Evolutionary conservation across 352 stramenopile species (phyloP).

Genomic region (Globisporangium cederbergense): DNA sequence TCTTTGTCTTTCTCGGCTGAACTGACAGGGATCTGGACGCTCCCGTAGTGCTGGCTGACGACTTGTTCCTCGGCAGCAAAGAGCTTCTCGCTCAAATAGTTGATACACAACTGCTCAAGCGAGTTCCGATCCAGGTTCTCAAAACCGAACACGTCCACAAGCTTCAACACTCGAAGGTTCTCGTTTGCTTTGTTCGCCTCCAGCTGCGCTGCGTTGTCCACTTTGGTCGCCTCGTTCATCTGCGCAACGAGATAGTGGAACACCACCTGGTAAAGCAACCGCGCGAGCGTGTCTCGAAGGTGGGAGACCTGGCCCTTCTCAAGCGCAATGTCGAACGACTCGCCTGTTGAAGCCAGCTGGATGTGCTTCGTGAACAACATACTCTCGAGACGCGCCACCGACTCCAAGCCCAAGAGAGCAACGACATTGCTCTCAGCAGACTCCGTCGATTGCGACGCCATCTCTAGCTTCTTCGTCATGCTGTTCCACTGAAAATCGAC

Average conservation of each 20-base stretch:
- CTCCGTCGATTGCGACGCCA: conserved; percentile 18
- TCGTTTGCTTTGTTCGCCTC: conserved; percentile 1
- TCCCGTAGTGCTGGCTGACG: conserved; percentile 8
- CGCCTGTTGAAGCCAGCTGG: conserved; percentile 37
- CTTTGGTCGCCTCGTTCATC: conserved; percentile 46
- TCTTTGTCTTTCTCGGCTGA: conserved; percentile 11
- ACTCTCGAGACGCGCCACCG: conserved; percentile 22
- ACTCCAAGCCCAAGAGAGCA: conserved; percentile 32
- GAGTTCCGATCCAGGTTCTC: conserved; percentile 68
- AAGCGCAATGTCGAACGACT: conserved; percentile 50
- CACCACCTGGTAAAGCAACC: conserved; percentile 50
- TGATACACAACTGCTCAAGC: conserved; percentile 78
- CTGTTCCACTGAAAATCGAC: conserved; percentile 38
- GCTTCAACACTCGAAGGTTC: conserved; percentile 28
- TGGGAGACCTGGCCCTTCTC: conserved; percentile 45
- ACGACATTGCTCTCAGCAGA: conserved; percentile 26
- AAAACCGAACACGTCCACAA: conserved; percentile 77
- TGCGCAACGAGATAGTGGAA: conserved; percentile 43
- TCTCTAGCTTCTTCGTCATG: conserved; percentile 26
- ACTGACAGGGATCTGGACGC: not conserved
- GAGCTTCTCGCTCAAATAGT: conserved; percentile 81
- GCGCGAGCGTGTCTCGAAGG: conserved; percentile 49
- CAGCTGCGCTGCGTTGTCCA: conserved; percentile 10
- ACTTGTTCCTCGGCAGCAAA: conserved; percentile 36
- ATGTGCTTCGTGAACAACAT: conserved; percentile 57